Conservation (phyloP, 805 yeast genomes). For the Wickerhamomyces mucosus region DNA sequence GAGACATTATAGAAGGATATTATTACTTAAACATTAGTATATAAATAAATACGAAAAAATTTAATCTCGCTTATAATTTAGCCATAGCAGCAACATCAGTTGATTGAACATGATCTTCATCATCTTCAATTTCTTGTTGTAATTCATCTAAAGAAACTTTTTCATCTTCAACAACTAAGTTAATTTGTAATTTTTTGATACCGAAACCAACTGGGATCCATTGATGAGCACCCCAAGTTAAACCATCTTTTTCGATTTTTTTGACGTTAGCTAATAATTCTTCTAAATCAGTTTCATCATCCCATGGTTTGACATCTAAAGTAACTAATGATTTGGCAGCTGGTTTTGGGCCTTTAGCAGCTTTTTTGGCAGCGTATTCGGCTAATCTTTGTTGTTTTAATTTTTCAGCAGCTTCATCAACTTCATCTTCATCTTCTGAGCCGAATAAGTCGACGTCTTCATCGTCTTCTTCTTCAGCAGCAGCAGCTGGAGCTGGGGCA, state of each 20-base stretch:
- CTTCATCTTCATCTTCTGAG: slow-evolving; percentile 92
- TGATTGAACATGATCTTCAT: slow-evolving; percentile 99
- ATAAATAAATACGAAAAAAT: too few relatives aligned
- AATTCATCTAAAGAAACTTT: slow-evolving; percentile 90
- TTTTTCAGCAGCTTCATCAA: slow-evolving; percentile 94
- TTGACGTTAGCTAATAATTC: slow-evolving; percentile 81
- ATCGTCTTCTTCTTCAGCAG: slow-evolving; percentile 55
- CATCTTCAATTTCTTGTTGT: slow-evolving; percentile 67
- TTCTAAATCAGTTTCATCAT: slow-evolving; percentile 95
- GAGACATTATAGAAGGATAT: too few relatives aligned
- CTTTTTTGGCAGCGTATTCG: slow-evolving; percentile 96
- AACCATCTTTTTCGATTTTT: slow-evolving; percentile 82
- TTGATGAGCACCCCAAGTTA: slow-evolving; percentile 96
- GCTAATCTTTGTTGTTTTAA: slow-evolving; percentile 96
- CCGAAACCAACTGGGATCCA: slow-evolving; percentile 98
- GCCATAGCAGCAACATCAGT: slow-evolving; percentile 98
- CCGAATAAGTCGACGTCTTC: slow-evolving; percentile 91
- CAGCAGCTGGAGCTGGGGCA: slow-evolving; percentile 41
- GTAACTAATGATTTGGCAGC: slow-evolving; percentile 98
- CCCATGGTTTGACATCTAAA: slow-evolving; percentile 99
- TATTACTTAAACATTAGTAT: too few relatives aligned
- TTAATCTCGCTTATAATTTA: slow-evolving; percentile 81
- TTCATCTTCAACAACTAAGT: slow-evolving; percentile 96
- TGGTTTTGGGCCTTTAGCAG: slow-evolving; percentile 93
- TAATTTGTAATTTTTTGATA: slow-evolving; percentile 98